A percentile compares a stretch with the other conserved stretches of the same genome.
These are phyloP conservation scores for Thelonectria blattea DNA, from an alignment of 2,329 filamentous ascomycete genomes.

Conservation along the genomic window DNA sequence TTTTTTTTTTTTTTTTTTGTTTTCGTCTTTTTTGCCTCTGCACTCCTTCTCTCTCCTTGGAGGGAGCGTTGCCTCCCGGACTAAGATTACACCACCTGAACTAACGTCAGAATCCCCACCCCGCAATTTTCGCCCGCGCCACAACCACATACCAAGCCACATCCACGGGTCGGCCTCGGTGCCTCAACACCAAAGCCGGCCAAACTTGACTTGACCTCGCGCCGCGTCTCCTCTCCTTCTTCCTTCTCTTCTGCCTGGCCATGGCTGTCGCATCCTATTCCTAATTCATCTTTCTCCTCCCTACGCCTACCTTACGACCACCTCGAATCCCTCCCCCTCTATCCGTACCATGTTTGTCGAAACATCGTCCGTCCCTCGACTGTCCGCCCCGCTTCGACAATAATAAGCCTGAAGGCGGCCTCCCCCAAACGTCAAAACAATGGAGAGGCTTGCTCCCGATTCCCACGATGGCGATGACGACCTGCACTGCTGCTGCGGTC, in stretches of 20 bases:
- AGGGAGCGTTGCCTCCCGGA: background rate
- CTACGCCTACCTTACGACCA: background rate
- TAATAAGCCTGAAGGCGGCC: background rate
- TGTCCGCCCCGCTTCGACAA: slow-evolving; percentile 19
- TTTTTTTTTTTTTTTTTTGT: slow-evolving; percentile 5
- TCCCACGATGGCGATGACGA: slow-evolving; percentile 37
- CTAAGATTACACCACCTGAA: background rate
- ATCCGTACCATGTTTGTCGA: slow-evolving; percentile 16
- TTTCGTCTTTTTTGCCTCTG: slow-evolving; percentile 18
- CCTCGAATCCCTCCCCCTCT: background rate
- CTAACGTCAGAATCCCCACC: background rate
- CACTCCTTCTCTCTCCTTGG: slow-evolving; percentile 8
- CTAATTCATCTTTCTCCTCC: background rate
- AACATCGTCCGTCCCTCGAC: slow-evolving; percentile 7
- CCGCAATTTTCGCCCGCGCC: slow-evolving; percentile 4
- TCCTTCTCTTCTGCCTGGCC: background rate
- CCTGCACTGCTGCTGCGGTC: slow-evolving; percentile 84
- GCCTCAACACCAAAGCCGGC: slow-evolving; percentile 18
- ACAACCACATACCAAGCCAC: slow-evolving; percentile 16
- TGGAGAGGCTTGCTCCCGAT: slow-evolving; percentile 35
- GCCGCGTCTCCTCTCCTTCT: background rate
- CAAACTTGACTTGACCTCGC: background rate
- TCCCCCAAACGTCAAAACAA: slow-evolving; percentile 29
- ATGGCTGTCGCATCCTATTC: background rate
- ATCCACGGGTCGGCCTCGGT: slow-evolving; percentile 11